Percentiles rank a stretch among this genome's conserved stretches.
These are phyloP conservation scores for Kwoniella sp. DNA, from an alignment of 768 basidiomycete species.

Conservation along the genomic window DNA sequence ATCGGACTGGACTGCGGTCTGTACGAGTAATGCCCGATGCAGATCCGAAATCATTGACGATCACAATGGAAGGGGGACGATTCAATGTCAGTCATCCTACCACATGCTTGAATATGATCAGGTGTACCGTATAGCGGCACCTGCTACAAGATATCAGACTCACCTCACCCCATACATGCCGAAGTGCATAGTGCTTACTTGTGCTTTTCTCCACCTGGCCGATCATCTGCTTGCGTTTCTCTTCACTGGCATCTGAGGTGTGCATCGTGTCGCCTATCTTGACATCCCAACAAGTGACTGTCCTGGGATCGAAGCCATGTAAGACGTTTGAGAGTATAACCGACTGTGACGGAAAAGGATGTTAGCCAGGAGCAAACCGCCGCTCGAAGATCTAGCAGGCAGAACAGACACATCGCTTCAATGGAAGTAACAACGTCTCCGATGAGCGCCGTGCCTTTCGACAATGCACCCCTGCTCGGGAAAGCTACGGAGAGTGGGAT, in stretches of 20 bases:
- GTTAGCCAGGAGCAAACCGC: too few species aligned
- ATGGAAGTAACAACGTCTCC: too few species aligned
- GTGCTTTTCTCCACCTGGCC: conserved; percentile 6
- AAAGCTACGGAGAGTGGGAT: background rate
- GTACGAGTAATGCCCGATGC: background rate
- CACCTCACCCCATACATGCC: conserved; percentile 12
- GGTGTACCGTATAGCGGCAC: too few species aligned
- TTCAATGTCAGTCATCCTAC: too few species aligned
- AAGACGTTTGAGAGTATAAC: conserved; percentile 9
- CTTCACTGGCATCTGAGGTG: background rate
- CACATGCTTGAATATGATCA: too few species aligned
- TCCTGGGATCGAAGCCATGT: background rate
- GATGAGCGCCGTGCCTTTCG: too few species aligned
- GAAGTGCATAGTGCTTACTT: conserved; percentile 3
- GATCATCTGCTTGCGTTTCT: background rate
- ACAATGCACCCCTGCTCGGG: background rate
- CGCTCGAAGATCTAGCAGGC: too few species aligned
- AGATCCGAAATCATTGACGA: background rate
- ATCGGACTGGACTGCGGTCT: conserved; percentile 5
- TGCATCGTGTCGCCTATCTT: conserved; percentile 12
- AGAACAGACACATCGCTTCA: too few species aligned
- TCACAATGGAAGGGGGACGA: too few species aligned
- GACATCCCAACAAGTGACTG: conserved; percentile 5
- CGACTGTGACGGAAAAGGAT: background rate
- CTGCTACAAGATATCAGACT: conserved; percentile 10